Evolutionary conservation across 2,329 filamentous ascomycete genomes (phyloP), one percentile per base, ranked within the genome.

Genomic region (Colletotrichum australisinense): DNA sequence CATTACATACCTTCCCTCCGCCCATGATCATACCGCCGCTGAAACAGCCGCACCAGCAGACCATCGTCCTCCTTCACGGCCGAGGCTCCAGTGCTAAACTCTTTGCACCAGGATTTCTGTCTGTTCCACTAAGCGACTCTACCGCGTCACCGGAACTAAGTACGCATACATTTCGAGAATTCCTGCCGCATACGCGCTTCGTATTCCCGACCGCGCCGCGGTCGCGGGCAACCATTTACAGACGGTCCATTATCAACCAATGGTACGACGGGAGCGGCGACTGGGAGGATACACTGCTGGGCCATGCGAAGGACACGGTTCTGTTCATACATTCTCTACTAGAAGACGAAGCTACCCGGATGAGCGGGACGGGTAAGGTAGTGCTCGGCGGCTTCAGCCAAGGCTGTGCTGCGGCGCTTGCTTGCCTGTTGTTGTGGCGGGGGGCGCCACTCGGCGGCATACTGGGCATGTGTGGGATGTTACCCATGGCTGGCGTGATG

Each of bases 381-480:
- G 77, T 88, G 1, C 73, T 90, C 0, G 85, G 86, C 52, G 88
- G 88, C 0, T 77, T 90, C 22, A 90, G 89, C 62, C 88, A 90
- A 74, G 89, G 88, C 0, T 88, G 86, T 74, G 88, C 88, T 3
- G 84, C 85, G 55, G 79, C 82, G 0, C 72, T 90, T 71, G 76
- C 83, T 22, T 80, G 84, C 11, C 74, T 84, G 69, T 69, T 90
- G 67, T 78, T 85, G 2, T 87, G 86, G 85, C 80, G 85, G 11
- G 84, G 82, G 0, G 76, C 78, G 19, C 65, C 78, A 2, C 70
- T 88, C 38, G 85, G 79, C 0, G 86, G 78, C 0, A 75, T 80
- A 14, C 77, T 87, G 7, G 84, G 83, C 0, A 84, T 88, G 83
- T 85, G 85, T 68, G 85, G 85, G 0, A 87, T 82, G 76, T 76